Percentiles rank a stretch among this genome's conserved stretches.
Evolutionary conservation across 1,284 basidiomycete genomes (phyloP).

Genomic region (Ganoderma lingzhi): DNA sequence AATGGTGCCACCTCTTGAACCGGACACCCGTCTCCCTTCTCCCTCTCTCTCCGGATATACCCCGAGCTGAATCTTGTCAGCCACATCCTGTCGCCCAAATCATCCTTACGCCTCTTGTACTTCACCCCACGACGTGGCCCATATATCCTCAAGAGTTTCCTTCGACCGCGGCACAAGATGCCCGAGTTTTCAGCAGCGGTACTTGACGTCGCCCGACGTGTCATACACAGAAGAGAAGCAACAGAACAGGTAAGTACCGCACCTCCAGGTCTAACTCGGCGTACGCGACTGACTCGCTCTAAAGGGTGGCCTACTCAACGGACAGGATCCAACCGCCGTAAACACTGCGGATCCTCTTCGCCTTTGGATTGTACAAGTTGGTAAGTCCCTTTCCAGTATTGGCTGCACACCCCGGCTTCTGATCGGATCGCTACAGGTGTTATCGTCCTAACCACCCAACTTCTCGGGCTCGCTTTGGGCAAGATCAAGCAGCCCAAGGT

Average conservation of each 20-base stretch:
- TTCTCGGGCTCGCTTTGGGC: constrained; percentile 74
- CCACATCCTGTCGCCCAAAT: not conserved
- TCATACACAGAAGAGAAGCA: constrained; percentile 36
- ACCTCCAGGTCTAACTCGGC: not conserved
- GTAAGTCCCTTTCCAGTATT: constrained; percentile 50
- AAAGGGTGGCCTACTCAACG: constrained; percentile 76
- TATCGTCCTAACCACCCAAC: constrained; percentile 83
- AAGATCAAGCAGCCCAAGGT: constrained; percentile 89
- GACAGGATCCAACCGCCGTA: constrained; percentile 75
- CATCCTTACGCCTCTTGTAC: not conserved
- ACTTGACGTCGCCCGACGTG: constrained; percentile 33
- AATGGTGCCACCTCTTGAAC: not conserved
- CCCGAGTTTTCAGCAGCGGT: constrained; percentile 38
- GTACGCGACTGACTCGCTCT: constrained; percentile 2
- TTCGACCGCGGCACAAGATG: constrained; percentile 32
- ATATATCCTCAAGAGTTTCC: not conserved
- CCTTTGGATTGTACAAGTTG: constrained; percentile 91
- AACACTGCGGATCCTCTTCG: constrained; percentile 79
- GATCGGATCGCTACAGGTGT: constrained; percentile 53
- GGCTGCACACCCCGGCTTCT: not conserved
- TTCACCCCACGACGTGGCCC: not conserved
- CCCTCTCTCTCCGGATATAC: not conserved
- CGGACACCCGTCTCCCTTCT: not conserved
- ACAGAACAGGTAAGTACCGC: constrained; percentile 37
- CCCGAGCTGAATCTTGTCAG: not conserved